Percentiles rank a stretch among this genome's conserved stretches.
Evolutionary conservation across 371 early-diverging fungal genomes (phyloP).

Genomic region (Chytridium lagenaria): DNA sequence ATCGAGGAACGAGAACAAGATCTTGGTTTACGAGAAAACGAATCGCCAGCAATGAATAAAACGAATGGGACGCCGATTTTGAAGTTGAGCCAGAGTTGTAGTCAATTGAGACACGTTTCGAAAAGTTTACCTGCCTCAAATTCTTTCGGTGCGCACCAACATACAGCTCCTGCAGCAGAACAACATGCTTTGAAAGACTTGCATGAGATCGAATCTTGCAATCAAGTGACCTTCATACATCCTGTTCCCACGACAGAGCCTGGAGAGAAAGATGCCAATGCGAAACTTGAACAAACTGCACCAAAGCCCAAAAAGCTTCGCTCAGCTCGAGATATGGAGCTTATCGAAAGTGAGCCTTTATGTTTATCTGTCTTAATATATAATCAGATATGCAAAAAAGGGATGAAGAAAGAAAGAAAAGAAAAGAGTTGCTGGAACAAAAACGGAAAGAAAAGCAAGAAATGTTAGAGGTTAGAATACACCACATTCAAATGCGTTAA

Average conservation of each 20-base stretch:
- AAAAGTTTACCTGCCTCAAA: not conserved
- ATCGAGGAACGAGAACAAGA: not conserved
- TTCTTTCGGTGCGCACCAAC: not conserved
- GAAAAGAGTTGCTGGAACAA: conserved; percentile 1
- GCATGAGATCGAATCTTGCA: too few relatives aligned
- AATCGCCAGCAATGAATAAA: too few relatives aligned
- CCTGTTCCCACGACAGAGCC: not conserved
- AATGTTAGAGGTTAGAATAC: not conserved
- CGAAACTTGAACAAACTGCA: not conserved
- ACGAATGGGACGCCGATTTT: too few relatives aligned
- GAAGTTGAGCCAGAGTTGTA: not conserved
- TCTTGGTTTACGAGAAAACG: too few relatives aligned
- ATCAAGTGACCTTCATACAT: too few relatives aligned
- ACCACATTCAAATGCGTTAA: not conserved
- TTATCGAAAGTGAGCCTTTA: not conserved
- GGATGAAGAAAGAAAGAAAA: not conserved
- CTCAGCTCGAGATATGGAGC: not conserved
- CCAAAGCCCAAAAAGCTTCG: not conserved
- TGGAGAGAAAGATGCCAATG: not conserved
- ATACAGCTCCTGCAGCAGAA: not conserved
- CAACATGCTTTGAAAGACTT: not conserved
- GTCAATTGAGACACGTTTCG: not conserved
- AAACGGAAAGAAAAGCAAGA: conserved; percentile 10
- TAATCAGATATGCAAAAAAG: conserved; percentile 10
- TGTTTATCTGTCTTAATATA: not conserved